Evolutionary conservation across 768 basidiomycete genomes (phyloP), one percentile per base, ranked within the genome.

Genomic region (Coprinopsis sp.): DNA sequence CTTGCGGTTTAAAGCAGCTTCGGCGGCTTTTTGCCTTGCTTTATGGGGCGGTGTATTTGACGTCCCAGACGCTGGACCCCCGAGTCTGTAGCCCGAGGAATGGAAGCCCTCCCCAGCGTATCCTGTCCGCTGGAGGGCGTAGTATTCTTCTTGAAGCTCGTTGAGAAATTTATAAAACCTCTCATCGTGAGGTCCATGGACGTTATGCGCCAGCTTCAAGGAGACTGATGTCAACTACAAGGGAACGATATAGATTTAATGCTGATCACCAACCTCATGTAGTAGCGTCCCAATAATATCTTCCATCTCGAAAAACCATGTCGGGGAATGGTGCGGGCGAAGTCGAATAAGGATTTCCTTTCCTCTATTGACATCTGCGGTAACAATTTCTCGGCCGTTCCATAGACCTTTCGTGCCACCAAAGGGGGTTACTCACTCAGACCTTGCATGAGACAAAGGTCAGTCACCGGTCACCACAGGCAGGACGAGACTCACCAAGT

Each of bases 21-120:
- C 82, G 3, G 91, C 65, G 11, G 87, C 91, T 49, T 81, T 84
- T 34, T 66, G 58, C 13, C 79, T 75, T 6, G 83, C 88, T 22
- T 84, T 49, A 56, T 85, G 76, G 11, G 74, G 76, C 2, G 88
- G 79, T 0, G 87, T 58, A 58, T 88, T 71, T 2, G 83, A 82
- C 16, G 83, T 65, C 25, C 79, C 76, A 5, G 56, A 56, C 7
- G 34, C 11, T 11, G 11, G 6, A 7, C 41, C 48, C n/a, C 91
- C 90, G 0, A 97, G 60, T 21, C 82, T 68, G 11, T 70, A 70
- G 1, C 94, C 94, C n/a, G 73, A 67, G 21, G 84, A 72, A 61
- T 81, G 81, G 75, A 96, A 97, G 2, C 93, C 94, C 64, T 96
- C 93, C 12, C 94, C 92, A 4, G 84, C 72, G 63, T 93, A 97